Conservation (phyloP, 192 early-diverging fungal species). For the Backusella tarrabulga region DNA sequence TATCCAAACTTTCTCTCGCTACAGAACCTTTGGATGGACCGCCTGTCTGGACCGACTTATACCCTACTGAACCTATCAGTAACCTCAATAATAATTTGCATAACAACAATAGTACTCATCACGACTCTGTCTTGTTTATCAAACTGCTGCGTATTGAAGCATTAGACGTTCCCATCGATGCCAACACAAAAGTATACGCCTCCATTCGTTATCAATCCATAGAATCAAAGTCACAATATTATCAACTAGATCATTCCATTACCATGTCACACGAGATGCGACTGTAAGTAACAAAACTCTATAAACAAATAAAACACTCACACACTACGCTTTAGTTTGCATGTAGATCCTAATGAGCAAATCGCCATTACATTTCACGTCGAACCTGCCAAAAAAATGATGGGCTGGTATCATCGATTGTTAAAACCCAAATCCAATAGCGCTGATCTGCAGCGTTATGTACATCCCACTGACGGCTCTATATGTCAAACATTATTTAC, state of each 20-base stretch:
- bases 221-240: neutral
- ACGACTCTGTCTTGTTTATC: neutral
- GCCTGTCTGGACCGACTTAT: neutral
- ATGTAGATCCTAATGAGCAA: slow-evolving; percentile 5
- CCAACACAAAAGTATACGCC: neutral
- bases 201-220: slow-evolving; percentile 5
- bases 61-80: neutral
- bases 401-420: neutral
- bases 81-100: neutral
- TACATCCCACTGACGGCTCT: neutral
- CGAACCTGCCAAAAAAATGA: neutral
- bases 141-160: neutral
- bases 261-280: slow-evolving; percentile 1
- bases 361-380: neutral
- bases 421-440: neutral
- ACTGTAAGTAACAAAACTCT: neutral
- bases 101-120: neutral
- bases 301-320: neutral
- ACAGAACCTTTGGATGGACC: neutral
- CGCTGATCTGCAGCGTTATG: neutral
- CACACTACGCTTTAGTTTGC: neutral
- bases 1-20: neutral
- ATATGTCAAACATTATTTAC: neutral
- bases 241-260: neutral
- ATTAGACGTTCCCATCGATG: neutral